Conservation (phyloP, 2,329 filamentous ascomycete genomes). For the Ophiostoma sp. region DNA sequence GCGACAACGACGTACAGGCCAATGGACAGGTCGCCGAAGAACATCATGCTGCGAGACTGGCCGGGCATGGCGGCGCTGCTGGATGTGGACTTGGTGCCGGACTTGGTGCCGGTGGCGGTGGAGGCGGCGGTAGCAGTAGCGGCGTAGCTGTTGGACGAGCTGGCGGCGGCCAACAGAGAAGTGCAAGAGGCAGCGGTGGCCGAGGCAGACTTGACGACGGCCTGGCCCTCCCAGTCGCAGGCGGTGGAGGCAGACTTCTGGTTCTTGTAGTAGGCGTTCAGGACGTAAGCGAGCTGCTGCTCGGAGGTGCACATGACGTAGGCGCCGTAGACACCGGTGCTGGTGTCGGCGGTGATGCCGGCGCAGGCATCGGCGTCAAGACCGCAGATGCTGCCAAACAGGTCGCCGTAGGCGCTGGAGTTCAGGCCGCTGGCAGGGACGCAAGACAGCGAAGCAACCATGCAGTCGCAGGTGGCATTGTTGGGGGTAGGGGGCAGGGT, state of each 20-base stretch:
- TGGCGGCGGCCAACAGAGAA: constrained; percentile 56
- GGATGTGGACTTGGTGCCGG: constrained; percentile 25
- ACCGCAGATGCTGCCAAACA: constrained; percentile 73
- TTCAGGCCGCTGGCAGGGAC: constrained; percentile 55
- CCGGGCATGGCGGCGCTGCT: constrained; percentile 38
- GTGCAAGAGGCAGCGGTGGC: constrained; percentile 50
- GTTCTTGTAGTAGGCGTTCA: constrained; percentile 65
- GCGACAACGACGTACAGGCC: constrained; percentile 50
- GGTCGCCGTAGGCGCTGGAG: constrained; percentile 53
- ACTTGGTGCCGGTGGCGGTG: constrained; percentile 32
- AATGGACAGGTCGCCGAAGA: constrained; percentile 44
- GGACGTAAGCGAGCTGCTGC: constrained; percentile 67
- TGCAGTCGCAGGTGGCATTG: constrained; percentile 74
- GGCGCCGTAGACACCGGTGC: constrained; percentile 64
- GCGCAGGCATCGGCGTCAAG: constrained; percentile 50
- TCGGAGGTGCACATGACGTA: constrained; percentile 70
- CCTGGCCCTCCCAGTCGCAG: constrained; percentile 67
- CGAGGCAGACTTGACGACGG: constrained; percentile 46
- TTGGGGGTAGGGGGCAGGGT: constrained; percentile 79
- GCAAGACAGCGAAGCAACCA: constrained; percentile 69
- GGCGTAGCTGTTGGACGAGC: constrained; percentile 46
- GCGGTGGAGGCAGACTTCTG: constrained; percentile 51
- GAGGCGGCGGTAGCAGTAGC: constrained; percentile 46
- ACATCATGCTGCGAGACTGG: constrained; percentile 38
- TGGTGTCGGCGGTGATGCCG: constrained; percentile 63